A percentile compares a stretch with the other conserved stretches of the same genome.
Conservation (phyloP, 2,329 filamentous ascomycete species). For the Microcyclospora pomicola region DNA sequence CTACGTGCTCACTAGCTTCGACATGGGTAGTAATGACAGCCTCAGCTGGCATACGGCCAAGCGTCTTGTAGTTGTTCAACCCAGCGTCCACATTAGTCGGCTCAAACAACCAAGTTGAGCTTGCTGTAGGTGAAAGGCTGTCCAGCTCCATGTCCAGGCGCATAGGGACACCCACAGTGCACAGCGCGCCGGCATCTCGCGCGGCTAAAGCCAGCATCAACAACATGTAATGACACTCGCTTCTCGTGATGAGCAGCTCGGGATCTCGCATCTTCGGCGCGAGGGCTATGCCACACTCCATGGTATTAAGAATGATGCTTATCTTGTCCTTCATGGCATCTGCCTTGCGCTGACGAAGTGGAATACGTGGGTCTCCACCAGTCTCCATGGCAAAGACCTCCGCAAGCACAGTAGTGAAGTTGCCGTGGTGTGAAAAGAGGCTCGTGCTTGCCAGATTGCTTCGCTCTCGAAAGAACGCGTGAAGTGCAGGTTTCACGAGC, state of each 20-base stretch:
- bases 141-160: conserved; percentile 7
- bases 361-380: conserved; percentile 29
- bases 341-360: conserved; percentile 25
- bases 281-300: conserved; percentile 26
- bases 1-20: conserved; percentile 24
- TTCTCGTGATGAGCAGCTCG: conserved; percentile 17
- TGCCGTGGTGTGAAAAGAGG: conserved; percentile 18
- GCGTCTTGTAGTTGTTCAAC: conserved; percentile 21
- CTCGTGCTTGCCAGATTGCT: conserved; percentile 15
- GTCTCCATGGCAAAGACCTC: conserved; percentile 29
- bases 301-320: conserved; percentile 28
- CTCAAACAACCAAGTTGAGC: conserved; percentile 18
- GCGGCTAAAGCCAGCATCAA: conserved; percentile 28
- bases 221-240: conserved; percentile 29
- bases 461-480: conserved; percentile 23
- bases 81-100: conserved; percentile 22
- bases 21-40: conserved; percentile 12
- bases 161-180: conserved; percentile 21
- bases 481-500: conserved; percentile 19
- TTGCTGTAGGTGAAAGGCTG: conserved; percentile 5
- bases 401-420: conserved; percentile 23
- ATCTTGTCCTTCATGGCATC: conserved; percentile 32
- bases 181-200: conserved; percentile 28
- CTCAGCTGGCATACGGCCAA: conserved; percentile 13
- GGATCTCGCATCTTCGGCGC: conserved; percentile 16